Base-by-base conservation (phyloP, 768 basidiomycete species). In the Sporobolomyces phaffii region DNA sequence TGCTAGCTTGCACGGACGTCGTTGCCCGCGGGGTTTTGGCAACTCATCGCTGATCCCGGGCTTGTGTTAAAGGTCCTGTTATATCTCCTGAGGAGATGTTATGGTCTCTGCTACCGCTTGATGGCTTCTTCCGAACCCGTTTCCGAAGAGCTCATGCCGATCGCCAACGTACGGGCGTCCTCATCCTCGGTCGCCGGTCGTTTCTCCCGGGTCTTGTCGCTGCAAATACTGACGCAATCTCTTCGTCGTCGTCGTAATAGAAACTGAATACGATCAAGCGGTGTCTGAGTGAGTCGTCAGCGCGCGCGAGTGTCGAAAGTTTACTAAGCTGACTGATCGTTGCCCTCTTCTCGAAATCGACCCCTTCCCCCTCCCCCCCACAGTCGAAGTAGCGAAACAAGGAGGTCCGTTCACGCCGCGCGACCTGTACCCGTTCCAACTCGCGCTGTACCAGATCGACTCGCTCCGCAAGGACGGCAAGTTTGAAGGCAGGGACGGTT, bases 111-210 rank as follows among this genome's bases (percentile, higher is more conserved):
- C 73, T 98, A 97, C 78, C 84, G 88, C 33, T 78, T 99, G 53
- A 83, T 99, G 68, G 92, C 91, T 29, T 91, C 91, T 24, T 91
- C 89, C 69, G 94, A 97, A 79, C 96, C 96, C 0, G 92, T 99
- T 3, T 94, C 91, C 0, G 96, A 99, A 78, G 96, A 98, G 77
- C 80, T 99, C 20, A 98, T 97, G 89, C 65, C 72, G 7, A 65
- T 75, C 40, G 73, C 68, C 15, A 73, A 76, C 58, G 59, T 63
- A 5, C 48, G 49, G 62, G n/a, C n/a, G n/a, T n/a, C n/a, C n/a
- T n/a, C n/a, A n/a, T n/a, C n/a, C n/a, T n/a, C n/a, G n/a, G n/a
- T n/a, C n/a, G 14, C 56, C n/a, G 3, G 22, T 24, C n/a, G 15
- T n/a, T 26, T 11, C 62, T 60, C 28, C 31, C 14, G n/a, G n/a